Conservation (phyloP, 495 filamentous ascomycete species). For the Penicillium diatomitis region DNA sequence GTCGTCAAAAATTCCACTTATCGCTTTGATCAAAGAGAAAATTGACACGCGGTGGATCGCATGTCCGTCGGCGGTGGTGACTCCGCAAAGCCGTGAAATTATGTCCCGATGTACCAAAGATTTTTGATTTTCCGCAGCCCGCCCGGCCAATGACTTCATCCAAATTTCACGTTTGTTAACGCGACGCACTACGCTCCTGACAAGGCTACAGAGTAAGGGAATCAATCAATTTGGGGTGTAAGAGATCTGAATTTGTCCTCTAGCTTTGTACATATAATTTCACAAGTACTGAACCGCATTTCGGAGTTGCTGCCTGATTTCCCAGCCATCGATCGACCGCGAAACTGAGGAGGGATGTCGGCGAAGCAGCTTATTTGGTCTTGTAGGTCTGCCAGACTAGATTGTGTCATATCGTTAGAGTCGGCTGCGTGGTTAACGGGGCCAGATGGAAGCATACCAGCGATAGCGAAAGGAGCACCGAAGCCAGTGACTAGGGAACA, state of each 20-base stretch:
- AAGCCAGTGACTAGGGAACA: slow-evolving; percentile 56
- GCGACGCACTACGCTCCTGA: slow-evolving; percentile 12
- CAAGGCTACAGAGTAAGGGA: slow-evolving; percentile 12
- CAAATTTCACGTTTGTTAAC: slow-evolving; percentile 27
- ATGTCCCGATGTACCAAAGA: slow-evolving; percentile 29
- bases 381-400: slow-evolving; percentile 85
- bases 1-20: neutral
- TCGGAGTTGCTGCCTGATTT: slow-evolving; percentile 13
- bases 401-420: slow-evolving; percentile 20
- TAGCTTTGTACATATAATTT: slow-evolving; percentile 37
- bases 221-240: neutral
- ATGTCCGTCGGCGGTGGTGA: slow-evolving; percentile 7
- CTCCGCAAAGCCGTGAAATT: slow-evolving; percentile 8
- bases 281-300: slow-evolving; percentile 16
- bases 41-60: too few relatives aligned
- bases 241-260: slow-evolving; percentile 28
- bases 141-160: slow-evolving; percentile 45
- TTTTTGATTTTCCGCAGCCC: slow-evolving; percentile 35
- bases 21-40: too few relatives aligned
- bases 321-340: slow-evolving; percentile 9
- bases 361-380: slow-evolving; percentile 32
- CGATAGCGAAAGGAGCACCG: slow-evolving; percentile 70
- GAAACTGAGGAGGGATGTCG: slow-evolving; percentile 12
- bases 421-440: neutral
- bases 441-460: slow-evolving; percentile 48